Evolutionary conservation across 1,139 yeast species (phyloP), one percentile per base, ranked within the genome.

Genomic region (Eremothecium sinecaudum): DNA sequence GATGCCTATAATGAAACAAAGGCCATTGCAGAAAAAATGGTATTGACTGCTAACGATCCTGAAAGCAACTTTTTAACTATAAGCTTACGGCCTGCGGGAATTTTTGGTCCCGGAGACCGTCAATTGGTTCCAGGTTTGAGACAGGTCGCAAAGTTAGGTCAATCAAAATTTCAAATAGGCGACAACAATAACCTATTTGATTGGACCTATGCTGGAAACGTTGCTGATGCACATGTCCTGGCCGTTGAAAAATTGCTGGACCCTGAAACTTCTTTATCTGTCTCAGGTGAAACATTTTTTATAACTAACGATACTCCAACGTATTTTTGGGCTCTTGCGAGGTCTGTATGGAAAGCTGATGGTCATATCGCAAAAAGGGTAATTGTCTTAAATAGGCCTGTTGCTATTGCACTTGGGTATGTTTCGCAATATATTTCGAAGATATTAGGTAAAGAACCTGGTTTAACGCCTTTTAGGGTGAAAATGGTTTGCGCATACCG

Each of bases 171-270:
- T 59, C 98, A 92, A 59, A 67, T 92, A 33, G 98, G 99, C 44
- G 90, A 83, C 57, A 92, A 92, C 60, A 75, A 81, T 57, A 90
- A 90, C 54, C 62, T 92, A 40, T 92, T 90, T 52, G 99, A 92
- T 56, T 86, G 94, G 80, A 86, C 97, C 0, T 92, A 86, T 51
- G 98, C 81, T n/a, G 97, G 96, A n/a, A 92, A 92, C 58, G 97
- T 92, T 15, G 98, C 98, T 0, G 94, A 86, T 61, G 79, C 96
- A 4, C 99, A 92, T 59, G 86, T 90, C 7, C 65, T 90, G 36
- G 98, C 97, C 1, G 93, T 96, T 2, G 66, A 79, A 48, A 77
- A 77, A 58, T 61, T 87, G 13, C 60, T 84, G 35, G 64, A 68
- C 34, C 61, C 71, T 2, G 39, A 48, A 11, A 43, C 58, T 5